Evolutionary conservation across 2,329 filamentous ascomycete species (phyloP), one percentile per base, ranked within the genome.

Genomic region (Albifimbria verrucaria): DNA sequence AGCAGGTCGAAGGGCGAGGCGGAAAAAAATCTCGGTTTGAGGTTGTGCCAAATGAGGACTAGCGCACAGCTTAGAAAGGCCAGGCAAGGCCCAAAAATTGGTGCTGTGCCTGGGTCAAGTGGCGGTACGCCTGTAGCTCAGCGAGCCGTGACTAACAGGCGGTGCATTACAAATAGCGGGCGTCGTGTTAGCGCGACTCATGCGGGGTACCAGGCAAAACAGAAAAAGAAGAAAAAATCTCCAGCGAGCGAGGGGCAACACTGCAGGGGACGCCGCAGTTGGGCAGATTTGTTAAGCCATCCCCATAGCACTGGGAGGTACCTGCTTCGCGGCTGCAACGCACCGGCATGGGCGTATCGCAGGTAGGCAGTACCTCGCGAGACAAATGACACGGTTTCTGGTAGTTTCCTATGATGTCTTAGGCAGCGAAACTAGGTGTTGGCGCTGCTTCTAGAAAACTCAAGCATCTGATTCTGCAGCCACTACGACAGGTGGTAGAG

Each of bases 11-110:
- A 60, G 55, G 43, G 50, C 58, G 59, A 69, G 68, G 66, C 65
- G 62, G 69, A 61, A 65, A 59, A 61, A 70, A 71, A 71, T 70
- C 59, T 67, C 61, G 61, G 61, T 64, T 64, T 53, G 58, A 63
- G 59, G 59, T 65, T 62, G 59, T 56, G 60, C 58, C 61, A 59
- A 52, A 65, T 65, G 55, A 50, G 59, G 69, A 55, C 62, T 71
- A 70, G 67, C 57, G 62, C 52, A 49, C 52, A 52, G 32, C 18
- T n/a, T 39, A n/a, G 32, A n/a, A n/a, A 39, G 6, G 32, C 32
- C 32, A n/a, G 18, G 12, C 32, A 39, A n/a, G 32, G 32, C 32
- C 32, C 11, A 39, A 39, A 39, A 39, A 5, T 39, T 39, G 32
- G 32, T 39, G 32, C 32, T n/a, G n/a, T n/a, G n/a, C n/a, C n/a